Percentiles rank a stretch among this genome's conserved stretches.
phyloP scores from a whole-genome alignment of 2,329 filamentous ascomycete genomes.

The Talaromyces atroroseus region DNA sequence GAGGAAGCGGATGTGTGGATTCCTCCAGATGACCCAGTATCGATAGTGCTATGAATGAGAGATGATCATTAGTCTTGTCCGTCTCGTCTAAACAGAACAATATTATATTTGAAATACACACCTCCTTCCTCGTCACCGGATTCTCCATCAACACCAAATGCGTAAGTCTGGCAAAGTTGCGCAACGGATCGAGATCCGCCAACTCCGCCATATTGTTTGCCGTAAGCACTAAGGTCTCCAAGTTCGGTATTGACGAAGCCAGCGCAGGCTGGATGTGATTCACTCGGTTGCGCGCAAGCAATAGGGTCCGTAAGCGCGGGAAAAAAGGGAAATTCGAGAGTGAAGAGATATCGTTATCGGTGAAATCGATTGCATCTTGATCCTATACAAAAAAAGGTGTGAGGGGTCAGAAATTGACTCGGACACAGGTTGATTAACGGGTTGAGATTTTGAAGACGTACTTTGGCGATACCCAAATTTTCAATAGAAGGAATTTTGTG shows the following conservation, averaged over 20 bases:
- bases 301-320: conserved; percentile 77
- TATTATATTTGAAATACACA: conserved; percentile 41
- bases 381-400: conserved; percentile 50
- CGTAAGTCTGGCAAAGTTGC: conserved; percentile 62
- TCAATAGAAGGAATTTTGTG: conserved; percentile 97
- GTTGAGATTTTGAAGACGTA: conserved; percentile 44
- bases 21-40: conserved; percentile 83
- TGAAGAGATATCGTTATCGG: conserved; percentile 90
- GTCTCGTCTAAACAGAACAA: background rate
- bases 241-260: conserved; percentile 69
- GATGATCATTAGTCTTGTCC: background rate
- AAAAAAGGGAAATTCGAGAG: conserved; percentile 91
- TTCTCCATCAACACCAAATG: conserved; percentile 82
- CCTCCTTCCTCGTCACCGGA: conserved; percentile 87
- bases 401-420: conserved; percentile 4
- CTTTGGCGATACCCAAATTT: conserved; percentile 90
- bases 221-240: conserved; percentile 75
- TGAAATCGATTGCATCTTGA: conserved; percentile 95
- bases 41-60: conserved; percentile 68
- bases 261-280: conserved; percentile 72
- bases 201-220: conserved; percentile 79
- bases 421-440: background rate
- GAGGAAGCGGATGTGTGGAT: conserved; percentile 78
- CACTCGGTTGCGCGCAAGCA: conserved; percentile 86
- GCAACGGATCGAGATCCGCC: conserved; percentile 78